Evolutionary conservation across 164 flowering plant species (phyloP), one percentile per base, ranked within the genome.

Genomic region (Annona cherimola): DNA sequence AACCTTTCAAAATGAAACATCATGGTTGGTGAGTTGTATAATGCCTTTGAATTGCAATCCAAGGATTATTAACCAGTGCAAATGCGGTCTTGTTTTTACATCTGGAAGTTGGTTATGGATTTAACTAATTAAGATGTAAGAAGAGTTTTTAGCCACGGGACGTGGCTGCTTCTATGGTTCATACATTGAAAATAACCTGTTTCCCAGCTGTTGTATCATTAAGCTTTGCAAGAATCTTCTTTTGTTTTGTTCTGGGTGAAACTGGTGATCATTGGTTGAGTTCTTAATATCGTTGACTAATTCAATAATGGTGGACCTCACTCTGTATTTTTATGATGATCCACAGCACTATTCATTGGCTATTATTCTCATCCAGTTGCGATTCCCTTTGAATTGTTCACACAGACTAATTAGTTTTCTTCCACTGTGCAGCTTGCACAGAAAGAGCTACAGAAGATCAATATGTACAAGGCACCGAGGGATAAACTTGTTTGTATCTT

Each of bases 391-490:
- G 57, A 2, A 50, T 11, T 16, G 9, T 8, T 11, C 14, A 50
- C 14, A 16, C 57, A 50, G 9, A 50, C 35, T 61, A 42, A 64
- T 40, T 63, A 40, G n/a, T 71, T n/a, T 43, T 26, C 14, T 50
- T 50, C 14, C 57, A 11, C 57, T 50, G 9, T 50, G 57, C 57
- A 94, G 97, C 95, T 92, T 77, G 99, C 99, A 55, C 97, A 94
- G 75, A 92, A 94, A 79, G 99, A 94, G 81, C 84, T 94, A 67
- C 97, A 88, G 75, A 94, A 92, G 83, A 91, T 94, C 72, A 92
- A 92, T 75, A 89, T 92, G 96, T 85, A 83, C 86, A 94, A 90
- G 83, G 96, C 99, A 71, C 99, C 99, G n/a, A 86, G 97, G 77
- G 99, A 94, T 79, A 94, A 94, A 78, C 94, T 94, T 75, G 89